Conservation (phyloP, 2,329 filamentous ascomycete species). For the Colletotrichum falcatum region DNA sequence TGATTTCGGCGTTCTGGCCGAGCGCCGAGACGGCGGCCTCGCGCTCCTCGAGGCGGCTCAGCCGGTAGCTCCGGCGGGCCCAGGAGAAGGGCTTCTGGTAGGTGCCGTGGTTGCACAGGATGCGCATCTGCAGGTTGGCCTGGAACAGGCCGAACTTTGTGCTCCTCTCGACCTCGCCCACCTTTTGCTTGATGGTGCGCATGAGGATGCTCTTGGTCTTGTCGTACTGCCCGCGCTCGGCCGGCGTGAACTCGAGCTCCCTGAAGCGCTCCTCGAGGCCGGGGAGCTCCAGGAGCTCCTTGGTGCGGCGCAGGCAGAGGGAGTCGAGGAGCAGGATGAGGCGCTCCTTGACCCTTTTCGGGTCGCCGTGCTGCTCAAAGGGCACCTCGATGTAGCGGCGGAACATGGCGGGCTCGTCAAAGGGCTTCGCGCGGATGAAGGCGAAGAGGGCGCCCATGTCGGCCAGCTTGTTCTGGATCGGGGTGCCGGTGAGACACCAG, state of each 20-base stretch:
- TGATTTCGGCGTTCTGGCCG: conserved; percentile 44
- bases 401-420: conserved; percentile 56
- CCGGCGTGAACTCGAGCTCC: conserved; percentile 48
- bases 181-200: conserved; percentile 53
- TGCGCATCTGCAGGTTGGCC: conserved; percentile 57
- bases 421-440: conserved; percentile 59
- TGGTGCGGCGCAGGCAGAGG: conserved; percentile 57
- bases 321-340: conserved; percentile 52
- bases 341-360: conserved; percentile 45
- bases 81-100: conserved; percentile 59
- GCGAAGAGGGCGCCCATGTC: conserved; percentile 64
- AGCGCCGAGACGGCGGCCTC: conserved; percentile 44
- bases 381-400: conserved; percentile 57
- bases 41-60: conserved; percentile 48
- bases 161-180: conserved; percentile 49
- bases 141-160: conserved; percentile 60
- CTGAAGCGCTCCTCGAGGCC: conserved; percentile 43
- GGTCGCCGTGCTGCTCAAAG: conserved; percentile 47
- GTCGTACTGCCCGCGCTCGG: conserved; percentile 50
- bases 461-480: conserved; percentile 64
- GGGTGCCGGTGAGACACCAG: conserved; percentile 67
- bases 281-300: conserved; percentile 54
- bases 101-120: conserved; percentile 64
- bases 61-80: conserved; percentile 46
- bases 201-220: conserved; percentile 52